Evolutionary conservation across 1,139 yeast genomes (phyloP), one percentile per base, ranked within the genome.

Genomic region (Debaryomyces psychrophilus): DNA sequence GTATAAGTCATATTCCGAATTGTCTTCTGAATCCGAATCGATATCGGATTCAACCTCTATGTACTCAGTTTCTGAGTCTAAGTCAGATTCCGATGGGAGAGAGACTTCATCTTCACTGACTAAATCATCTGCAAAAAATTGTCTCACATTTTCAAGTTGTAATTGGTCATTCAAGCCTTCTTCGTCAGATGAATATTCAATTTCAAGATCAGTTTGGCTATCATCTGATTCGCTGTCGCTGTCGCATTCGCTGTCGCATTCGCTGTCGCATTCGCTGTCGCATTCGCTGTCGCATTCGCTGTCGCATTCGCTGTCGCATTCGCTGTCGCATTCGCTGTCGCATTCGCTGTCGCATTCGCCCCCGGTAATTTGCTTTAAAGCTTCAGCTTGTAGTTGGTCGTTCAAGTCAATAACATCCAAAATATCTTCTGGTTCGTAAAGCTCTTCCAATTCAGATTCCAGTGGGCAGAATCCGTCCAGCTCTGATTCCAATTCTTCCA

Each of bases 111-210:
- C 68, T 38, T 58, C 64, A 43, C 75, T 67, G 43, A 58, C 66
- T 46, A 71, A 69, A 20, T 55, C 66, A 44, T 71, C 77, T 49
- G 64, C 70, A 48, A 72, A 72, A 5, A 58, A 59, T 58, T 68
- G 73, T 66, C 79, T 73, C 37, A 74, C 65, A 38, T 60, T 64
- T 59, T 74, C 79, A 43, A 73, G 58, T 27, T 60, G 61, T 45
- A 71, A 65, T 56, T 70, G 71, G 41, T 70, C 73, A 41, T 57
- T 58, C 41, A 70, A 63, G 27, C 61, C 61, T 37, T 62, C 67
- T 43, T 65, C 68, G 46, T 69, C 73, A 37, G 72, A 60, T 12
- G 69, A 57, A 57, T 67, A 68, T 36, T 56, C 60, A 36, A 69
- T 57, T 37, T 66, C 68, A 38, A 64, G 49, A 50, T 66, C 70